A percentile compares a stretch with the other conserved stretches of the same genome.
phyloP scores from a whole-genome alignment of 805 yeast genomes.

The Cyberlindnera japonica region DNA sequence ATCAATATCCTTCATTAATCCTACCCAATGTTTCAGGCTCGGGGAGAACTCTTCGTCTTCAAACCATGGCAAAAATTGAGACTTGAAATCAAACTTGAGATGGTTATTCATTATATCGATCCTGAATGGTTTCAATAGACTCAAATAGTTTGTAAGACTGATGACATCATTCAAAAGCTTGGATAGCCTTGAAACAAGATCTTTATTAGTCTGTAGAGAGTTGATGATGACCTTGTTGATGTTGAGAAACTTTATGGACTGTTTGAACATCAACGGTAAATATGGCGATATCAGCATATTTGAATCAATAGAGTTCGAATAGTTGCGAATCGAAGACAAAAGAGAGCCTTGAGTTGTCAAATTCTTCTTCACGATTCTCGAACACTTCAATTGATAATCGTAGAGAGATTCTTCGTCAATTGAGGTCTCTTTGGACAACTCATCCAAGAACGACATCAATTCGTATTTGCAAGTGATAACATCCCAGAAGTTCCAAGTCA shows the following conservation, averaged over 20 bases:
- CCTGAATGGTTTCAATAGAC: slow-evolving; percentile 29
- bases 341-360: slow-evolving; percentile 14
- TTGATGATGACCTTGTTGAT: slow-evolving; percentile 28
- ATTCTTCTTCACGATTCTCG: slow-evolving; percentile 34
- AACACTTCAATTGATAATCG: slow-evolving; percentile 39
- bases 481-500: slow-evolving; percentile 25
- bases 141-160: slow-evolving; percentile 24
- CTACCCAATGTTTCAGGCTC: slow-evolving; percentile 18
- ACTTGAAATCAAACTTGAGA: slow-evolving; percentile 20
- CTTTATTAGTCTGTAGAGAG: slow-evolving; percentile 27
- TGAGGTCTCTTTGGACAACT: slow-evolving; percentile 24
- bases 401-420: slow-evolving; percentile 29
- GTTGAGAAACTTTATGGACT: slow-evolving; percentile 26
- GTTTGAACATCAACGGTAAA: slow-evolving; percentile 29
- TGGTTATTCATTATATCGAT: slow-evolving; percentile 24
- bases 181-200: slow-evolving; percentile 21
- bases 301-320: slow-evolving; percentile 25
- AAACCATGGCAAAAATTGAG: slow-evolving; percentile 20
- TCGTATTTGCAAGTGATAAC: slow-evolving; percentile 36
- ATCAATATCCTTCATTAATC: slow-evolving; percentile 23
- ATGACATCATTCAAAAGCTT: slow-evolving; percentile 27
- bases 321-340: slow-evolving; percentile 16
- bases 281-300: slow-evolving; percentile 23
- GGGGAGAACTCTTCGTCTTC: slow-evolving; percentile 17
- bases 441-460: slow-evolving; percentile 35